These are phyloP conservation scores for Fonsecaea nubica DNA, from an alignment of 2,329 filamentous ascomycete species.

Conservation along the genomic window DNA sequence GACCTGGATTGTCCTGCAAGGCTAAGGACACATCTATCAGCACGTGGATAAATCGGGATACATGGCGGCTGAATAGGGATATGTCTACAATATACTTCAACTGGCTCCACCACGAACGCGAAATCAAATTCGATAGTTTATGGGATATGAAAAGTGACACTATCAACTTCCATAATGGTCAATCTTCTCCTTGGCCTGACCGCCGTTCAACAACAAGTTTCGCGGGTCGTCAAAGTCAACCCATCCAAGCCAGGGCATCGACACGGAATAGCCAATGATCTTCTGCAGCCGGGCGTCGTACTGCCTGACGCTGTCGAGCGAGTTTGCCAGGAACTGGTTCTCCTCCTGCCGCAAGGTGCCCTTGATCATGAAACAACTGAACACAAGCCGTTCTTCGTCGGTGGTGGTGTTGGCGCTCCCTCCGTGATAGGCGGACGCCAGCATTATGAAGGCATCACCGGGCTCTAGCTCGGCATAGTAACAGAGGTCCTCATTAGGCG, in stretches of 20 bases:
- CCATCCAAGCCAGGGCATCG: conserved; percentile 17
- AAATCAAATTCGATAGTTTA: too few relatives aligned
- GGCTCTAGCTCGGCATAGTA: conserved; percentile 33
- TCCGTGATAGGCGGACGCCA: conserved; percentile 47
- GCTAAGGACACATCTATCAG: too few relatives aligned
- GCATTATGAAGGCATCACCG: conserved; percentile 49
- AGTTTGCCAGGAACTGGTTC: neutral
- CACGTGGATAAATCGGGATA: too few relatives aligned
- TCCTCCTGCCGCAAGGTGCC: conserved; percentile 42
- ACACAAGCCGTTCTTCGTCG: conserved; percentile 45
- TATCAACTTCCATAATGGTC: conserved; percentile 2
- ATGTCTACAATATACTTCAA: too few relatives aligned
- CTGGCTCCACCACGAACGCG: too few relatives aligned
- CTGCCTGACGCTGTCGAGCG: too few relatives aligned
- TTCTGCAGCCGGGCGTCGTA: conserved; percentile 2
- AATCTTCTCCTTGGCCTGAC: conserved; percentile 10
- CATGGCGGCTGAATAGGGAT: too few relatives aligned
- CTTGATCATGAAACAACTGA: conserved; percentile 45
- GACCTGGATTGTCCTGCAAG: too few relatives aligned
- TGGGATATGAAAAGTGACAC: neutral
- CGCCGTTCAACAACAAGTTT: conserved; percentile 10
- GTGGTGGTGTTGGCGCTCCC: conserved; percentile 42
- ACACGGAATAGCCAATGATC: neutral
- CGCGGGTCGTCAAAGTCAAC: conserved; percentile 22
- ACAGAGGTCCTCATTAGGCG: conserved; percentile 16